phyloP scores from a whole-genome alignment of 768 basidiomycete species.

The Boletus rubropictus region DNA sequence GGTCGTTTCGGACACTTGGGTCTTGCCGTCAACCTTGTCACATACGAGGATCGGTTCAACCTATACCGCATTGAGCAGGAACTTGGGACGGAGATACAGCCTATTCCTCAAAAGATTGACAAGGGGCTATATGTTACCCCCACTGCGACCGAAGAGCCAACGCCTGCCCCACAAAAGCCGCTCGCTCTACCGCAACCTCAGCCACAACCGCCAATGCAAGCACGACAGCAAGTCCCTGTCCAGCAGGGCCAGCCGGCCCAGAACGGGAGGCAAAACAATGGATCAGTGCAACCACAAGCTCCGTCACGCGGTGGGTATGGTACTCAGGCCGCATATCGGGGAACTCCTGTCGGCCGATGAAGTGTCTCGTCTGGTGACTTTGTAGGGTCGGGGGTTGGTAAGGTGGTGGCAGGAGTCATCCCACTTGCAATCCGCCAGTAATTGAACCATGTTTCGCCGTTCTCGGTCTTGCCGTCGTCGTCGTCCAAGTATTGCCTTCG shows the following conservation, averaged over 20 bases:
- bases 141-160: constrained; percentile 37
- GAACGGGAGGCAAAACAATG: constrained; percentile 29
- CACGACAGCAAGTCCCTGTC: constrained; percentile 23
- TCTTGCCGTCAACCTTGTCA: constrained; percentile 95
- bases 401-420: constrained; percentile 5
- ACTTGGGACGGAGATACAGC: constrained; percentile 94
- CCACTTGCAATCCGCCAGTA: constrained; percentile 10
- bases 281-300: constrained; percentile 18
- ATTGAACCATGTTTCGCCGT: constrained; percentile 12
- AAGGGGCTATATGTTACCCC: constrained; percentile 91
- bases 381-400: neutral
- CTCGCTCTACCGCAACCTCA: constrained; percentile 33
- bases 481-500: constrained; percentile 9
- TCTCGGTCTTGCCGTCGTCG: constrained; percentile 13
- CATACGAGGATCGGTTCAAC: constrained; percentile 97
- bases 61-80: constrained; percentile 98
- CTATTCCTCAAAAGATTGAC: constrained; percentile 90
- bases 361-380: neutral
- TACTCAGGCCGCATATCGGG: constrained; percentile 26
- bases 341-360: constrained; percentile 27
- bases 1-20: constrained; percentile 97
- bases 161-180: constrained; percentile 41
- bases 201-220: constrained; percentile 21
- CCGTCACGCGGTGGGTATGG: constrained; percentile 20
- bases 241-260: constrained; percentile 22